Evolutionary conservation across 768 basidiomycete genomes (phyloP).

Genomic region (Scleroderma bovista): DNA sequence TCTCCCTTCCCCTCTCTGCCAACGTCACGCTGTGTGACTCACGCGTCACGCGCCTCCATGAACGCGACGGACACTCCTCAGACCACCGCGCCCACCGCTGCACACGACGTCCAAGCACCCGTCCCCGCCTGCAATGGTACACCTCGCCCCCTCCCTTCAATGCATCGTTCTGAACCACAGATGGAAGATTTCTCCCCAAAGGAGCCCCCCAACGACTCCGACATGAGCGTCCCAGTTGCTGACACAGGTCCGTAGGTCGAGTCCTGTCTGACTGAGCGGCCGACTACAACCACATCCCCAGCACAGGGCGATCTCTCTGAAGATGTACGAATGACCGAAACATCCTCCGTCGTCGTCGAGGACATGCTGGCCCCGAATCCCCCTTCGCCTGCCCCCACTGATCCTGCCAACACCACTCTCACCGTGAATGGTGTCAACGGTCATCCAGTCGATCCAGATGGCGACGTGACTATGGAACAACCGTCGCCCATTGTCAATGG

Average conservation of each 20-base stretch:
- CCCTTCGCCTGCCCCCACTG: conserved; percentile 7
- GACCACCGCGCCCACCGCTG: conserved; percentile 26
- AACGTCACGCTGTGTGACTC: conserved; percentile 59
- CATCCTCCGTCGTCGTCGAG: conserved; percentile 14
- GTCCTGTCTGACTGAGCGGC: conserved; percentile 16
- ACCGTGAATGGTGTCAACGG: conserved; percentile 30
- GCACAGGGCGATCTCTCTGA: conserved; percentile 40
- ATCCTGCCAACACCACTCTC: conserved; percentile 14
- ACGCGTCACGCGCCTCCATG: conserved; percentile 66
- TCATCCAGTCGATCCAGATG: conserved; percentile 19
- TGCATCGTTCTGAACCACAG: conserved; percentile 26
- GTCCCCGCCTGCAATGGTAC: conserved; percentile 32
- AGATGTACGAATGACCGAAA: conserved; percentile 54
- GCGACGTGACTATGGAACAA: conserved; percentile 29
- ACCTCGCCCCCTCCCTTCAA: conserved; percentile 30
- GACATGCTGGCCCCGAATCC: conserved; percentile 10
- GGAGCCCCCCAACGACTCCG: conserved; percentile 41
- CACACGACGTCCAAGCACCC: conserved; percentile 25
- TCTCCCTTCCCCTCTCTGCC: conserved; percentile 46
- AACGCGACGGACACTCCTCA: conserved; percentile 39
- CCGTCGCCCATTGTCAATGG: conserved; percentile 19
- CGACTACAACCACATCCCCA: conserved; percentile 42
- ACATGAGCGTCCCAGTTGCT: conserved; percentile 33
- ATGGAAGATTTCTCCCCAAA: conserved; percentile 19
- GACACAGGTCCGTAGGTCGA: conserved; percentile 36